Conservation (phyloP, 805 yeast species). For the Yarrowia sp. region DNA sequence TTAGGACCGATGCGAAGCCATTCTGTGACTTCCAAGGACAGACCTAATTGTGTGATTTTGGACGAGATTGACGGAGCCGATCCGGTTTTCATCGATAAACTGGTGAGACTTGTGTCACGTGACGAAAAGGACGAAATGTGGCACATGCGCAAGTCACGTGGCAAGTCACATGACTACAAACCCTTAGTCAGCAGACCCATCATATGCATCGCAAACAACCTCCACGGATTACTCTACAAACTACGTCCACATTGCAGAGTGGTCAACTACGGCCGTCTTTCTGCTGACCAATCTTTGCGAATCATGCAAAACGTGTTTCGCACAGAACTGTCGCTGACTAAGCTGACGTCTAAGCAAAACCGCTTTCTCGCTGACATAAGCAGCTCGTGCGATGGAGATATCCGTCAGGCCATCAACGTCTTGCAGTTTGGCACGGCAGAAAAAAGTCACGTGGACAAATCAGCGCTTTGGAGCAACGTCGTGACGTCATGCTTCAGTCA, state of each 20-base stretch:
- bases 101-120: constrained; percentile 55
- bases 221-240: constrained; percentile 70
- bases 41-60: constrained; percentile 77
- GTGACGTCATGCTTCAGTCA: background rate
- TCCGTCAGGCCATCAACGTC: constrained; percentile 79
- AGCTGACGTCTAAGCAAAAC: background rate
- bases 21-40: constrained; percentile 54
- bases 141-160: constrained; percentile 36
- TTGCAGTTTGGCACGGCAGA: constrained; percentile 55
- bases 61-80: constrained; percentile 90
- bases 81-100: constrained; percentile 50
- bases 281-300: constrained; percentile 47
- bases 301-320: constrained; percentile 53
- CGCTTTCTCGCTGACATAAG: constrained; percentile 59
- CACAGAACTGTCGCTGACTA: constrained; percentile 43
- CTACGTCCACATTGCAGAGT: constrained; percentile 73
- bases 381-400: constrained; percentile 72
- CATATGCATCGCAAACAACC: constrained; percentile 87
- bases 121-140: constrained; percentile 60
- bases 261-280: constrained; percentile 61
- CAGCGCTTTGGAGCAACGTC: constrained; percentile 1
- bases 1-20: constrained; percentile 62
- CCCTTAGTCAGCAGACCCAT: constrained; percentile 71
- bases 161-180: too few relatives aligned
- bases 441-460: background rate